Evolutionary conservation across 2,329 filamentous ascomycete genomes (phyloP), one percentile per base, ranked within the genome.

Genomic region (Fusarium caatingaense): DNA sequence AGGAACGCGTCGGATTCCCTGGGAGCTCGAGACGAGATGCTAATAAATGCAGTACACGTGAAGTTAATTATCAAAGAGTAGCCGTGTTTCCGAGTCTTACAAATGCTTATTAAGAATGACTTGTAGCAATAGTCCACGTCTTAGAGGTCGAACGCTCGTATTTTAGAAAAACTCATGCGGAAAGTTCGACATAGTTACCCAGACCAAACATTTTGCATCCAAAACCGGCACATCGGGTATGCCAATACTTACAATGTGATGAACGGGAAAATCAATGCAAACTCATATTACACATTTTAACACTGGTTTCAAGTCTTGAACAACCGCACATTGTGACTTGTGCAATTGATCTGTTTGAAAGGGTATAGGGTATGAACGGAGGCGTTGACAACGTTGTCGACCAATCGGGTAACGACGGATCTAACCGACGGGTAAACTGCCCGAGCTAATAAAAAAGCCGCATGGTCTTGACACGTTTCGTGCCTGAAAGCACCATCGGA

Each of bases 131-230:
- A 12, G 18, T n/a, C 6, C 9, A 5, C 10, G 18, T n/a, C 5
- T n/a, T 7, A 3, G 0, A 10, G 5, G 16, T n/a, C 1, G 1
- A 11, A 37, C 2, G 12, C 2, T 30, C 3, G 28, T 2, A 15
- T 30, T 1, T 7, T 30, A 1, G 2, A 13, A 13, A 7, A 28
- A 6, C 10, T 28, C 3, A 28, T 3, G 8, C 25, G 25, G 8
- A 25, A 25, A 25, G 8, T 25, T 25, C 6, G 6, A 23, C 6
- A 23, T 2, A 8, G 23, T 23, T 6, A 23, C 7, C 7, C 6
- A 5, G 21, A n/a, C n/a, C 5, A 21, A 23, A 23, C 23, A 23
- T 8, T 5, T 23, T 9, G 25, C 8, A 25, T 2, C 25, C 3
- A 25, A 25, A 25, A 25, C 8, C 25, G 25, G 2, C 8, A 9